Percentiles rank a stretch among this genome's conserved stretches.
phyloP scores from a whole-genome alignment of 768 basidiomycete species.

The Pulveroboletus sp. region DNA sequence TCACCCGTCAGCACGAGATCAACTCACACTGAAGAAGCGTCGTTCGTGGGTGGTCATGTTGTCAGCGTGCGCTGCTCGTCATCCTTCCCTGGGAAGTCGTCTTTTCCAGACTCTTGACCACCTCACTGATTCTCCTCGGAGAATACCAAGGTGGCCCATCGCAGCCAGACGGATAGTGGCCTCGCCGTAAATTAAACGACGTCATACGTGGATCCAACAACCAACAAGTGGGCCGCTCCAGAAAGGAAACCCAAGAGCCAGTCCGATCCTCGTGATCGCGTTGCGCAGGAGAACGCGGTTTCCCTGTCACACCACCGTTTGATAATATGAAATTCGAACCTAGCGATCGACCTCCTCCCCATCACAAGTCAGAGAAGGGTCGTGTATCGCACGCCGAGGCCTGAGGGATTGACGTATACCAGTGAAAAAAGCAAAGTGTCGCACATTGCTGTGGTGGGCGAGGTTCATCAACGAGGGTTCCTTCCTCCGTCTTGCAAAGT shows the following conservation, averaged over 20 bases:
- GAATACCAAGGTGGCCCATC: not conserved
- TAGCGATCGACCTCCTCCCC: not conserved
- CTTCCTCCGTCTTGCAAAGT: not conserved
- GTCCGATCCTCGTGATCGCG: not conserved
- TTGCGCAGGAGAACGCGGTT: not conserved
- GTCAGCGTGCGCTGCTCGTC: too few species aligned
- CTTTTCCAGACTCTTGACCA: too few species aligned
- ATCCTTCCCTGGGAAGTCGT: too few species aligned
- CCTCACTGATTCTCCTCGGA: not conserved
- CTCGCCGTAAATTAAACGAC: too few species aligned
- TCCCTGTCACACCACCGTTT: not conserved
- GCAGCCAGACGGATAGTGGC: not conserved
- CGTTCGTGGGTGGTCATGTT: too few species aligned
- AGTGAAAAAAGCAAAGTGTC: not conserved
- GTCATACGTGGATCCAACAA: too few species aligned
- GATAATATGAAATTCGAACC: constrained; percentile 1
- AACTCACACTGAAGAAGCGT: not conserved
- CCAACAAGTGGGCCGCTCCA: too few species aligned
- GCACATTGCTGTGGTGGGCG: not conserved
- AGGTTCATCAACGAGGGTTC: not conserved
- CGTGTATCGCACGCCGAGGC: too few species aligned
- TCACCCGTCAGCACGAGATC: too few species aligned
- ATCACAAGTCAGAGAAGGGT: not conserved
- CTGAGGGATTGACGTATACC: not conserved
- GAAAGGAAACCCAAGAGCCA: not conserved